Conservation (phyloP, 192 early-diverging fungal genomes). For the Coemansia sp. region DNA sequence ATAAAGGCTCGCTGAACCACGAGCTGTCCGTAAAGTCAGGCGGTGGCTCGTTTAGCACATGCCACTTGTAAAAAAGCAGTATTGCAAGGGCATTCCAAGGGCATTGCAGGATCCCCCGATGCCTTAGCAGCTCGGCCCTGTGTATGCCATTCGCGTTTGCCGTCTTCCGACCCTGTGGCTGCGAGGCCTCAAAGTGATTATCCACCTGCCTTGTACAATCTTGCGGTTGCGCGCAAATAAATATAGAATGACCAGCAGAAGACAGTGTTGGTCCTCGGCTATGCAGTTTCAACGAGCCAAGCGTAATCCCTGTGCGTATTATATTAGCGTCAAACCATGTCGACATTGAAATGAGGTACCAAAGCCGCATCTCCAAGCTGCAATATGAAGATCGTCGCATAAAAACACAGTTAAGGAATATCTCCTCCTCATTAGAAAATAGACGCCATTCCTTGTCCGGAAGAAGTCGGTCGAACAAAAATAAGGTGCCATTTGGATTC, state of each 20-base stretch:
- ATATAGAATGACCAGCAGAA: conserved; percentile 3
- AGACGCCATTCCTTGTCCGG: conserved; percentile 30
- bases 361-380: conserved; percentile 49
- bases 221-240: conserved; percentile 10
- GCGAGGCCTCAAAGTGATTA: background rate
- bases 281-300: conserved; percentile 37
- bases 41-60: conserved; percentile 38
- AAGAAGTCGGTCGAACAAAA: conserved; percentile 1
- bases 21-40: conserved; percentile 36
- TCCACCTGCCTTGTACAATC: background rate
- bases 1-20: conserved; percentile 40
- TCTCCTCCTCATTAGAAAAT: conserved; percentile 29
- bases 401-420: conserved; percentile 35
- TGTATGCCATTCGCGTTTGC: conserved; percentile 5
- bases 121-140: conserved; percentile 33
- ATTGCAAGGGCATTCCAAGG: conserved; percentile 54
- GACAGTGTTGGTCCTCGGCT: background rate
- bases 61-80: conserved; percentile 47
- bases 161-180: background rate
- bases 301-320: conserved; percentile 25
- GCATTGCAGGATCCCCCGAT: conserved; percentile 24
- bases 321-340: conserved; percentile 39
- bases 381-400: conserved; percentile 43
- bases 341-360: conserved; percentile 34
- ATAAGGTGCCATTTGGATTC: background rate